Evolutionary conservation across 768 basidiomycete species (phyloP), one percentile per base, ranked within the genome.

Genomic region (Suillus spraguei): DNA sequence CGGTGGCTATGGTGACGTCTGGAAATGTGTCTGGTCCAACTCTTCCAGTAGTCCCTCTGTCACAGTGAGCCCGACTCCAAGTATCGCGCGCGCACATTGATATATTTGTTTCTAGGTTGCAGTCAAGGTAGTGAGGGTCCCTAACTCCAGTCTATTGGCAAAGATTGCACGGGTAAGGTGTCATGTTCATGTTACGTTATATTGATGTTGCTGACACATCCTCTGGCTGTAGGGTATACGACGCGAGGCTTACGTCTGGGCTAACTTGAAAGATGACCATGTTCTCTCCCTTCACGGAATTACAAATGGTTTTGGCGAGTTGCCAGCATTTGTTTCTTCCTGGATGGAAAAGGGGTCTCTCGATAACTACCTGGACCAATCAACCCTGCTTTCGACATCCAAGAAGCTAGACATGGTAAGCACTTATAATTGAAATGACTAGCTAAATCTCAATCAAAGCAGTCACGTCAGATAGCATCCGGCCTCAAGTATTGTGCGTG

Each of bases 321-420:
- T 75, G 11, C 50, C 59, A 39, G 73, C 78, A 5, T 73, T 78
- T 59, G 70, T 78, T 24, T 78, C 66, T 14, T 78, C 76, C 0
- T 77, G 78, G 77, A 67, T 70, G 28, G 70, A 69, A 0, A 66
- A 77, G 10, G 78, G 77, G 0, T 75, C 72, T 5, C 54, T 77
- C 4, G 69, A 69, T 7, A 66, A 68, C 38, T 77, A 77, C 64
- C 49, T 77, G 22, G 72, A 74, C 36, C 60, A 60, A 20, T 22
- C 9, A 5, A 11, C 2, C 62, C 70, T 17, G 60, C 72, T 60
- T 35, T 69, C 24, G 59, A 56, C 13, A 52, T 20, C 9, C 17
- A 38, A 3, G 38, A 67, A 74, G 28, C 16, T 74, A n/a, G 4
- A 3, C 0, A 59, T 74, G 65, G 72, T 69, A 64, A 33, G 69